Evolutionary conservation across 2,329 filamentous ascomycete genomes (phyloP).

Genomic region (Venturia aucupariae): DNA sequence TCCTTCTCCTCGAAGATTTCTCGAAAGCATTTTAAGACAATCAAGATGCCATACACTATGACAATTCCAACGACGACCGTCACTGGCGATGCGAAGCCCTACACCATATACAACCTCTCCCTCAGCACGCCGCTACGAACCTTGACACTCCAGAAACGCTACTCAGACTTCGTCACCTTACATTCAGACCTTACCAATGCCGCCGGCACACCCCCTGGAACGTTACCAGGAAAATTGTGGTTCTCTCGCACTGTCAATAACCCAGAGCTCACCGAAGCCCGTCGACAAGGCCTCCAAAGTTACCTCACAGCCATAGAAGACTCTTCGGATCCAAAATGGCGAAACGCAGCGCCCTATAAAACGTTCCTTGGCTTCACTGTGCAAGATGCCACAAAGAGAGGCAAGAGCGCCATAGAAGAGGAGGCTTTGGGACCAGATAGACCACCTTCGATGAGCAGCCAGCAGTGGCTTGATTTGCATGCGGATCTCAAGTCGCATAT

Average conservation of each 20-base stretch:
- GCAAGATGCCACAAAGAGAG: neutral
- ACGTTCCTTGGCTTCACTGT: constrained; percentile 56
- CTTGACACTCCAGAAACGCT: constrained; percentile 69
- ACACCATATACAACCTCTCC: constrained; percentile 70
- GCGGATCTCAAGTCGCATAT: constrained; percentile 63
- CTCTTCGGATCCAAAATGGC: constrained; percentile 65
- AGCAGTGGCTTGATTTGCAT: constrained; percentile 69
- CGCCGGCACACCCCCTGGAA: constrained; percentile 56
- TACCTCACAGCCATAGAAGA: constrained; percentile 67
- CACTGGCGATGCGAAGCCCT: constrained; percentile 50
- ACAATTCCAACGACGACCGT: constrained; percentile 40
- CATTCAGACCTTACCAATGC: constrained; percentile 52
- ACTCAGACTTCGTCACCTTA: constrained; percentile 66
- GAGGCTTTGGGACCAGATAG: constrained; percentile 26
- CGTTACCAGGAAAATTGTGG: constrained; percentile 68
- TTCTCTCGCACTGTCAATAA: constrained; percentile 60
- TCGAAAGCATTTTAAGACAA: neutral
- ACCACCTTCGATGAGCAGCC: constrained; percentile 42
- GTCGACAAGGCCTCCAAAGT: constrained; percentile 57
- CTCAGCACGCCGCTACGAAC: constrained; percentile 68
- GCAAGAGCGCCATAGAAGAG: constrained; percentile 10
- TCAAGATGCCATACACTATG: constrained; percentile 34
- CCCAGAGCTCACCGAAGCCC: constrained; percentile 58
- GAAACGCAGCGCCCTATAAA: constrained; percentile 63
- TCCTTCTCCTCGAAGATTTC: neutral